These are phyloP conservation scores for Phytopythium litorale DNA, from an alignment of 352 stramenopile species.

Conservation along the genomic window DNA sequence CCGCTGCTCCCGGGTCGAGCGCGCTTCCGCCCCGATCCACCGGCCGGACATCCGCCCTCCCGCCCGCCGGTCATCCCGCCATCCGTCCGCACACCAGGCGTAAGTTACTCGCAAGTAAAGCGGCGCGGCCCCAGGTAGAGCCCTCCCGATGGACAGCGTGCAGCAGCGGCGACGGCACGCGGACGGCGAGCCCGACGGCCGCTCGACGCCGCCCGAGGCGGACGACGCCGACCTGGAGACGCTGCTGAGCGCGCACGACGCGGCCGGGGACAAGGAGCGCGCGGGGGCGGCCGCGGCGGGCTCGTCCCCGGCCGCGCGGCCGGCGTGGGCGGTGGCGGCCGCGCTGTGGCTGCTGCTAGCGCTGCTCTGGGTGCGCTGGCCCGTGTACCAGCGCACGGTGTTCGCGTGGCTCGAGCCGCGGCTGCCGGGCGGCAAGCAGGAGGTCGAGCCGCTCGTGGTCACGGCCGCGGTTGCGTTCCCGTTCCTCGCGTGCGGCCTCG, in stretches of 20 bases:
- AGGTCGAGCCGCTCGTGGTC: conserved; percentile 47
- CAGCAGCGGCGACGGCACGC: conserved; percentile 5
- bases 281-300: neutral
- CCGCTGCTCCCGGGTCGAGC: too few relatives aligned
- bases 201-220: neutral
- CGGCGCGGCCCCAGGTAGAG: too few relatives aligned
- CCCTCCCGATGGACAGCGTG: neutral
- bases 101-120: too few relatives aligned
- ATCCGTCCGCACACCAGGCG: too few relatives aligned
- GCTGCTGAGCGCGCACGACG: conserved; percentile 16
- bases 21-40: neutral
- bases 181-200: neutral
- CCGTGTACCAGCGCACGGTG: conserved; percentile 32
- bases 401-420: conserved; percentile 18
- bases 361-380: conserved; percentile 52
- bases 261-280: conserved; percentile 6
- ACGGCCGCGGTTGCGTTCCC: conserved; percentile 29
- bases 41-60: neutral
- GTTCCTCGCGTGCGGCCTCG: conserved; percentile 26
- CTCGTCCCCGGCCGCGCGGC: neutral
- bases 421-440: conserved; percentile 27
- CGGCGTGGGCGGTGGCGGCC: conserved; percentile 3
- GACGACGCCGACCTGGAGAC: conserved; percentile 17
- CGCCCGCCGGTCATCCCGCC: too few relatives aligned
- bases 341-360: conserved; percentile 27